Evolutionary conservation across 768 basidiomycete species (phyloP), one percentile per base, ranked within the genome.

Genomic region (Mycena maculata): DNA sequence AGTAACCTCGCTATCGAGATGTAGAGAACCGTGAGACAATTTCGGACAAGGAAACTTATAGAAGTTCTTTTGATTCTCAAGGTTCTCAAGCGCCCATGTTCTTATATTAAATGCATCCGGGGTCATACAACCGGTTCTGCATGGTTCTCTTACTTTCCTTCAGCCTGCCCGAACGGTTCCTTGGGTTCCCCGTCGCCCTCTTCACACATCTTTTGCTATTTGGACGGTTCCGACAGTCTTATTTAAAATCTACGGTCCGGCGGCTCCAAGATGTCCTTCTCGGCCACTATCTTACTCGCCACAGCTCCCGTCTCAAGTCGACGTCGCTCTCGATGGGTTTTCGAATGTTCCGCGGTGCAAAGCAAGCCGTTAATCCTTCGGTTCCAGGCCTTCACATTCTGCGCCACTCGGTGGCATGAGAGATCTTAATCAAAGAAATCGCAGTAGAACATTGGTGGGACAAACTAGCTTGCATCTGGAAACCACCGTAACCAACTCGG

Each of bases 111-210:
- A 23, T 63, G 67, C 56, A 44, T 33, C 60, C 60, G 67, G 20
- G 36, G 18, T 41, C 53, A 53, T 56, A 54, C 50, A 53, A 44
- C 18, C n/a, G n/a, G n/a, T n/a, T n/a, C n/a, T n/a, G n/a, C n/a
- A n/a, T 65, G 65, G 39, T 59, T 60, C 67, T 67, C 30, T 48
- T 25, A 58, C 20, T 58, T 63, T 25, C 57, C n/a, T 63, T 68
- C 44, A 53, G 47, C 23, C 23, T 68, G 10, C 61, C 56, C 44
- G 55, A 62, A 67, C 44, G 42, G 59, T 36, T 18, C 41, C 54
- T 36, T 20, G 15, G 30, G 23, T 56, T 39, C 31, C 42, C 36
- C 47, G 52, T 48, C 22, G 20, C 39, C 45, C 15, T 15, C 31
- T 10, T 1, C 16, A 15, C 22, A 28, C 13, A 44, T n/a, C 48